phyloP scores from a whole-genome alignment of 768 basidiomycete species.

The Suillus weaverae region DNA sequence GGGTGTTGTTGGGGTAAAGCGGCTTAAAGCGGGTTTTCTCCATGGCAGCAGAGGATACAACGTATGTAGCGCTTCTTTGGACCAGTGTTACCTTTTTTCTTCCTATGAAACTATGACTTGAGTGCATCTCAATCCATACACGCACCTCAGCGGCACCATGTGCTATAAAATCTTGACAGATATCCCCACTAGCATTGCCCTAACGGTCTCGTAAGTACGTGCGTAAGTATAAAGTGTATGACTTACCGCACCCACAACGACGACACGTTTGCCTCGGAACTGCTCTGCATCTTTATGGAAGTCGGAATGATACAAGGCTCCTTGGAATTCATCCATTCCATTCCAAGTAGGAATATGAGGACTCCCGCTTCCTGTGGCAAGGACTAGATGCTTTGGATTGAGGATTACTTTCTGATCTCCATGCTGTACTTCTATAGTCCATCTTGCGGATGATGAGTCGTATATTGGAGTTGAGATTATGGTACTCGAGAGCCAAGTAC shows the following conservation, averaged over 20 bases:
- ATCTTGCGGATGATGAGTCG: neutral
- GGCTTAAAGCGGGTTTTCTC: neutral
- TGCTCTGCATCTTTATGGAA: slow-evolving; percentile 44
- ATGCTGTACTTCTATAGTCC: neutral
- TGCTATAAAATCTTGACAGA: neutral
- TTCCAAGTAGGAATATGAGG: neutral
- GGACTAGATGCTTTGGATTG: neutral
- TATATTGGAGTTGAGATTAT: slow-evolving; percentile 27
- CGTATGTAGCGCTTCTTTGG: neutral
- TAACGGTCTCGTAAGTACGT: neutral
- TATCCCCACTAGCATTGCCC: slow-evolving; percentile 1
- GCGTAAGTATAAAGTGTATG: neutral
- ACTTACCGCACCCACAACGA: slow-evolving; percentile 46
- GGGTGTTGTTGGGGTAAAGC: neutral
- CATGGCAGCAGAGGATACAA: neutral
- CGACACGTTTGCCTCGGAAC: slow-evolving; percentile 56
- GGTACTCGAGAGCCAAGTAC: slow-evolving; percentile 52
- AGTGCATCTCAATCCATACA: neutral
- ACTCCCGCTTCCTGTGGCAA: neutral
- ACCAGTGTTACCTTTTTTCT: neutral
- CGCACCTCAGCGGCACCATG: slow-evolving; percentile 4
- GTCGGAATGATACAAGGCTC: slow-evolving; percentile 49
- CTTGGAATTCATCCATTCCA: slow-evolving; percentile 49
- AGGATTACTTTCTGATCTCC: neutral
- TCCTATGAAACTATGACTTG: neutral